Conservation (phyloP, 2,329 filamentous ascomycete species). For the Talaromyces sp. region DNA sequence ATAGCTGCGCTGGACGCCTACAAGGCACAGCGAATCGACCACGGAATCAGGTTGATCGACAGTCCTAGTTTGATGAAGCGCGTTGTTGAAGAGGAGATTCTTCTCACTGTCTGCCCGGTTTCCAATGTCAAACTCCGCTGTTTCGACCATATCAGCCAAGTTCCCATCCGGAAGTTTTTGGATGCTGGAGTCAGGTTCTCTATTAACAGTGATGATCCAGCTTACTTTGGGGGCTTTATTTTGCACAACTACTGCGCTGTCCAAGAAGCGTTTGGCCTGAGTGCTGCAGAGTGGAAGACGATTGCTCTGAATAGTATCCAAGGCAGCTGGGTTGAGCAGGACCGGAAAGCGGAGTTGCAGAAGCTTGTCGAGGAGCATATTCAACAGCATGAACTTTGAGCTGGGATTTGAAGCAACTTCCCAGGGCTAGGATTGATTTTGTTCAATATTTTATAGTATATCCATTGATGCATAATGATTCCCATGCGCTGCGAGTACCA, state of each 20-base stretch:
- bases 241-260: slow-evolving; percentile 71
- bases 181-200: slow-evolving; percentile 62
- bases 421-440: background rate
- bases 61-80: slow-evolving; percentile 55
- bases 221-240: slow-evolving; percentile 72
- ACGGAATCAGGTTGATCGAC: slow-evolving; percentile 63
- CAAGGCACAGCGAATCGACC: slow-evolving; percentile 64
- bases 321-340: slow-evolving; percentile 64
- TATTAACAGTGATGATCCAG: slow-evolving; percentile 70
- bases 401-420: background rate
- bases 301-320: slow-evolving; percentile 60
- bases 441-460: background rate
- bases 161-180: slow-evolving; percentile 60
- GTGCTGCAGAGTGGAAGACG: slow-evolving; percentile 59
- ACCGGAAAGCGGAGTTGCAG: slow-evolving; percentile 58
- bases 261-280: slow-evolving; percentile 64
- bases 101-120: slow-evolving; percentile 68
- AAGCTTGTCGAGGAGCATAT: slow-evolving; percentile 28
- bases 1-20: slow-evolving; percentile 57
- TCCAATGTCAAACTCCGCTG: slow-evolving; percentile 65
- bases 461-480: background rate
- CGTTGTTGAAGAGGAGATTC: slow-evolving; percentile 52
- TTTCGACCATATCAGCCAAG: slow-evolving; percentile 47
- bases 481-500: background rate
- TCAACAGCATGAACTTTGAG: background rate